Conservation (phyloP, 1,284 basidiomycete genomes). For the Ustilago bromivora region DNA sequence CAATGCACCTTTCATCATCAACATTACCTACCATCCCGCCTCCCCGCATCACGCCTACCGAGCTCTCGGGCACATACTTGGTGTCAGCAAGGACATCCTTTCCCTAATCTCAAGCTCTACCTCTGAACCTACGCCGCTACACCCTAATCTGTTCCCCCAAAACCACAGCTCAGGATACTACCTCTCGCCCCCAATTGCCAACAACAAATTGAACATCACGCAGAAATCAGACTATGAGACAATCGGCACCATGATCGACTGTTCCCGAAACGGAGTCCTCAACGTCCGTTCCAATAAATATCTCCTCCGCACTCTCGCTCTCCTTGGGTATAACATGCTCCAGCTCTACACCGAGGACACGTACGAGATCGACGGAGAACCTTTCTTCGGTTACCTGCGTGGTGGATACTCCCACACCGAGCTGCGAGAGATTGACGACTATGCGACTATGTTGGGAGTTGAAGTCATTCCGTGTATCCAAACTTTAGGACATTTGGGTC, state of each 20-base stretch:
- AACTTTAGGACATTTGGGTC: constrained; percentile 70
- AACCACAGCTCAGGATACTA: constrained; percentile 3
- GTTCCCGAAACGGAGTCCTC: constrained; percentile 70
- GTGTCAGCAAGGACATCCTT: constrained; percentile 28
- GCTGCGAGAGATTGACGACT: constrained; percentile 69
- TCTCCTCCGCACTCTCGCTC: constrained; percentile 63
- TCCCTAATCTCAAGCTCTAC: constrained; percentile 2
- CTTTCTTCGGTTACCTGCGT: constrained; percentile 70
- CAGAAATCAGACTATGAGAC: constrained; percentile 53
- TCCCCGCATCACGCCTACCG: constrained; percentile 50
- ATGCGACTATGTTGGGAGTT: constrained; percentile 57
- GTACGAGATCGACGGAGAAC: constrained; percentile 69
- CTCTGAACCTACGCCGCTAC: not conserved
- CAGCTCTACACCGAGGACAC: constrained; percentile 69
- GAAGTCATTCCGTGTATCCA: constrained; percentile 68
- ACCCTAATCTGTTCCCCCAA: constrained; percentile 32
- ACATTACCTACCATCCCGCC: constrained; percentile 17
- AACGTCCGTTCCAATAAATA: constrained; percentile 61
- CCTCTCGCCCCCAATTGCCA: constrained; percentile 23
- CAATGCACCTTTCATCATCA: constrained; percentile 17
- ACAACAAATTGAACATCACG: constrained; percentile 30
- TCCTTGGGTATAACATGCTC: constrained; percentile 69
- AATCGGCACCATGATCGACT: constrained; percentile 71
- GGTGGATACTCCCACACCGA: constrained; percentile 63
- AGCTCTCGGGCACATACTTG: constrained; percentile 54